These are phyloP conservation scores for Papilionanthe hybrid DNA, from an alignment of 116 monocot species.

Conservation along the genomic window DNA sequence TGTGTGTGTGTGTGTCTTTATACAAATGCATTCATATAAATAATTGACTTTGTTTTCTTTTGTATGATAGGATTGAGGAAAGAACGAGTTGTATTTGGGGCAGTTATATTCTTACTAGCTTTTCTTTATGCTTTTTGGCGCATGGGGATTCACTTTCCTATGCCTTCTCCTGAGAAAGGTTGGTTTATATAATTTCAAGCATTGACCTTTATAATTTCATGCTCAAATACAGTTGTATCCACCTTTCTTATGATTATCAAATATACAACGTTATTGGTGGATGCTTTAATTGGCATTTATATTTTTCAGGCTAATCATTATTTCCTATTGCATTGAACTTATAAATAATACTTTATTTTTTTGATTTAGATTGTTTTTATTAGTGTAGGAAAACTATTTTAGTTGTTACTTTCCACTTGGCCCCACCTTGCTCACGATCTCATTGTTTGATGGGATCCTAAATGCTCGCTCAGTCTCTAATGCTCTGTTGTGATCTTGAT, in stretches of 20 bases:
- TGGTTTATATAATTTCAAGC: neutral
- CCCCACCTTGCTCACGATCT: too few relatives aligned
- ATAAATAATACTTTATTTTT: neutral
- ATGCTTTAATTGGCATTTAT: neutral
- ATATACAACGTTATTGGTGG: neutral
- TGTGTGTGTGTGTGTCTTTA: neutral
- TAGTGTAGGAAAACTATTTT: neutral
- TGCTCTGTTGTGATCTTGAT: too few relatives aligned
- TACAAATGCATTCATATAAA: neutral
- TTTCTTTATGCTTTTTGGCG: constrained; percentile 98
- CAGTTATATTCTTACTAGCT: constrained; percentile 66
- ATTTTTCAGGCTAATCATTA: neutral
- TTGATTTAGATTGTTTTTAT: neutral
- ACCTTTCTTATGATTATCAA: neutral
- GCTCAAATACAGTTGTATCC: neutral
- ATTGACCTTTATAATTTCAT: neutral
- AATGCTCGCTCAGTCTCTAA: too few relatives aligned
- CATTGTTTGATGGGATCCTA: too few relatives aligned
- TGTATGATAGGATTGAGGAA: constrained; percentile 58
- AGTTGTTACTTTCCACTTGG: too few relatives aligned
- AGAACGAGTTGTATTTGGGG: constrained; percentile 76
- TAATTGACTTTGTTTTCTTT: constrained; percentile 11
- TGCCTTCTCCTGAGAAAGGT: constrained; percentile 98
- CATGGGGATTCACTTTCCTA: constrained; percentile 98
- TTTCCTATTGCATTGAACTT: neutral